Base-by-base conservation (phyloP, 202 grass and related monocot genomes). In the Bolboschoenoplectus hybrid region DNA sequence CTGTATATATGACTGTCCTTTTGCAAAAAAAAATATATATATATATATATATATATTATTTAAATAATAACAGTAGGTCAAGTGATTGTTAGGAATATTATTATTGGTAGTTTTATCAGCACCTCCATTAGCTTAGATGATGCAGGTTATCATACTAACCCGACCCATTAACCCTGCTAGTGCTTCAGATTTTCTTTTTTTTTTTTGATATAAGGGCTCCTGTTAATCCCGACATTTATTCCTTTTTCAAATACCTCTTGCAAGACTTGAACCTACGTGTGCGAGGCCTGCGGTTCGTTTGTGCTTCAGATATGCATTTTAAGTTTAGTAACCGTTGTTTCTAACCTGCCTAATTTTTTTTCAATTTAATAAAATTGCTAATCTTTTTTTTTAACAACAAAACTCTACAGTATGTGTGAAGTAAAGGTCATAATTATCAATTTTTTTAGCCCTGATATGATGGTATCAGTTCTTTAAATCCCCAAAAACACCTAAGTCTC, bases 231-330 rank as follows among this genome's bases (percentile, higher is more conserved):
- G 26, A 26, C 26, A 26, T 26, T 26, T 26, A 26, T 26, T 26
- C 26, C 26, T 26, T 26, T 26, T 26, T 26, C 26, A 26, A 26
- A 26, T 26, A 26, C 26, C 26, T 26, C 26, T 26, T 26, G 26
- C 26, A 26, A 0, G 26, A 26, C 26, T 26, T 26, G 26, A 26
- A 26, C 26, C 26, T 26, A 26, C 26, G 26, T 0, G 26, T 26
- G 26, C 26, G 26, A 26, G 26, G 26, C 26, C 26, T 26, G 26
- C 26, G 26, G 26, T 26, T 26, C 26, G 26, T 26, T 63, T 81
- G 62, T n/a, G n/a, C 13, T 78, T 57, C 74, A 78, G 13, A 58
- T 56, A 53, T 16, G 46, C 55, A 26, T 26, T 78, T 78, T 55
- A 56, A 81, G 7, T 69, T 67, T 69, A 67, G 47, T 83, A 53